A percentile compares a stretch with the other conserved stretches of the same genome.
phyloP scores from a whole-genome alignment of 2,329 filamentous ascomycete genomes.

The Ceratocystis variospora region DNA sequence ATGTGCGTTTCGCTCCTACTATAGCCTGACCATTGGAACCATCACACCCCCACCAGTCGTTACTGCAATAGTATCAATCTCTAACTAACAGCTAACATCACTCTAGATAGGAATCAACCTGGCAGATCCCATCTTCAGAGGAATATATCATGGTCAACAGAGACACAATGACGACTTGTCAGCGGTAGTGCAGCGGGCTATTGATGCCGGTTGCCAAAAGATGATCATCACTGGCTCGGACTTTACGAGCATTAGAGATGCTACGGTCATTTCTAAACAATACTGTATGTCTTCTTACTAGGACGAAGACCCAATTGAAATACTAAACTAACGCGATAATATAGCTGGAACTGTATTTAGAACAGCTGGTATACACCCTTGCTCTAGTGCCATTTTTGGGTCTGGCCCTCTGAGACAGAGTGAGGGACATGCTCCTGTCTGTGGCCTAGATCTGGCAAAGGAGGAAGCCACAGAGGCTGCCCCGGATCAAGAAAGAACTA shows the following conservation, averaged over 20 bases:
- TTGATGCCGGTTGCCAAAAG: constrained; percentile 67
- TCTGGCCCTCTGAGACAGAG: constrained; percentile 33
- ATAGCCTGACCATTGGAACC: too few species aligned
- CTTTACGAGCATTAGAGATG: constrained; percentile 60
- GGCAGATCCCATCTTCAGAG: constrained; percentile 79
- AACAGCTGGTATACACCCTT: constrained; percentile 90
- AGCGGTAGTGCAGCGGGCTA: constrained; percentile 65
- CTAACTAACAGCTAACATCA: neutral
- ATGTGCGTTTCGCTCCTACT: constrained; percentile 34
- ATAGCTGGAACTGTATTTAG: constrained; percentile 69
- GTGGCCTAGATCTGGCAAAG: constrained; percentile 38
- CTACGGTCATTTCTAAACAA: constrained; percentile 56
- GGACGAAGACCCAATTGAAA: neutral
- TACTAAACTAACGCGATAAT: constrained; percentile 16
- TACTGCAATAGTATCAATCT: too few species aligned
- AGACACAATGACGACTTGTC: constrained; percentile 59
- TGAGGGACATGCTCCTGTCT: constrained; percentile 37
- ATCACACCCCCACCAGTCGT: too few species aligned
- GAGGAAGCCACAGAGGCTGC: constrained; percentile 38
- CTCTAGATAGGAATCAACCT: constrained; percentile 82
- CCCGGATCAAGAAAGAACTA: constrained; percentile 28
- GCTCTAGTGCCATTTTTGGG: constrained; percentile 68
- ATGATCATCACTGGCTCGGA: constrained; percentile 91
- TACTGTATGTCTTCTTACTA: constrained; percentile 41
- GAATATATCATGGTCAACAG: constrained; percentile 68